Evolutionary conservation across 163 green algal genomes (phyloP).

Genomic region (Scenedesmus sp.): DNA sequence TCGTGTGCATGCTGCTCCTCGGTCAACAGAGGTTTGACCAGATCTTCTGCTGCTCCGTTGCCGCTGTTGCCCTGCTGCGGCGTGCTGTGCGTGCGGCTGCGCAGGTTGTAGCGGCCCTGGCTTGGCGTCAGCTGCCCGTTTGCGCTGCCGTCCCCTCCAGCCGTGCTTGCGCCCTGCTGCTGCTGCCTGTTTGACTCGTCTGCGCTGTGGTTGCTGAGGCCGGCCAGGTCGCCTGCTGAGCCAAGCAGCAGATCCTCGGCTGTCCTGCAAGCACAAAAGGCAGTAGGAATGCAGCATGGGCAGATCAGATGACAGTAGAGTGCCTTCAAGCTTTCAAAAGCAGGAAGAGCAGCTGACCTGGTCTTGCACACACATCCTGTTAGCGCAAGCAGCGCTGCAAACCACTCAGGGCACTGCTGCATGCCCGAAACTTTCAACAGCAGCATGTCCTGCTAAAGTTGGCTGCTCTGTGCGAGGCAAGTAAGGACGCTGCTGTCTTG

Average conservation of each 20-base stretch:
- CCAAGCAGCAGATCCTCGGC: neutral
- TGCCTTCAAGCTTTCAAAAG: neutral
- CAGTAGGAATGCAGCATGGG: neutral
- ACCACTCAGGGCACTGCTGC: too few relatives aligned
- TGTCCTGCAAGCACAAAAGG: neutral
- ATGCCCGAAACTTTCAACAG: too few relatives aligned
- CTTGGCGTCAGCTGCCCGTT: neutral
- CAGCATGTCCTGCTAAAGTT: too few relatives aligned
- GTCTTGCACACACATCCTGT: neutral
- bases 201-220: conserved; percentile 11
- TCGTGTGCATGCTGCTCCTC: neutral
- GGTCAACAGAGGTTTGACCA: conserved; percentile 33
- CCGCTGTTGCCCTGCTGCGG: conserved; percentile 17
- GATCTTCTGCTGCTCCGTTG: neutral
- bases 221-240: neutral
- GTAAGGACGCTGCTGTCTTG: too few relatives aligned
- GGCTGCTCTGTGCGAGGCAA: too few relatives aligned
- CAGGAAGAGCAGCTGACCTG: neutral
- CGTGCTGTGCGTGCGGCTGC: neutral
- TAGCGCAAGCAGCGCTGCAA: too few relatives aligned
- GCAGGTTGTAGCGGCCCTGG: conserved; percentile 36
- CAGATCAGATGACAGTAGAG: neutral
- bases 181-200: neutral
- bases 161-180: neutral
- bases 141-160: neutral